Evolutionary conservation across 805 yeast species (phyloP).

Genomic region (Saccharomycopsis microspora): DNA sequence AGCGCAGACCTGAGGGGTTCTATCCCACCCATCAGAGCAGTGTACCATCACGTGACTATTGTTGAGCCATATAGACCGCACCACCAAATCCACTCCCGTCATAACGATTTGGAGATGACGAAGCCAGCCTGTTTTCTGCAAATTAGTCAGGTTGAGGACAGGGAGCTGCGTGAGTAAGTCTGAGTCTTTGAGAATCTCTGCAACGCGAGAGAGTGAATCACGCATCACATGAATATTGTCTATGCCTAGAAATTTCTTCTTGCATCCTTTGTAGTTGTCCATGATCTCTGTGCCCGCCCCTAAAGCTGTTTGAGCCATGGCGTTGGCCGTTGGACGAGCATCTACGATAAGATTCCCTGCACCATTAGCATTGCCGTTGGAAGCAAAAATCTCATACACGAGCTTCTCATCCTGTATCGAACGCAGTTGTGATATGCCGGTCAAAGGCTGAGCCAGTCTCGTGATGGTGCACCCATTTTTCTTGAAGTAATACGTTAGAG

Average conservation of each 20-base stretch:
- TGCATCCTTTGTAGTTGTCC: conserved; percentile 63
- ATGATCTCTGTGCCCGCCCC: conserved; percentile 98
- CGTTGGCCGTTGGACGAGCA: conserved; percentile 87
- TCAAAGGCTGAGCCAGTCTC: conserved; percentile 86
- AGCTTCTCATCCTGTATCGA: conserved; percentile 88
- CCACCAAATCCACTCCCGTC: conserved; percentile 65
- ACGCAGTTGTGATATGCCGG: conserved; percentile 78
- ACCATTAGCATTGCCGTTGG: conserved; percentile 27
- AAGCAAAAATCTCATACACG: conserved; percentile 58
- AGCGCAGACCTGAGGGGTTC: conserved; percentile 84
- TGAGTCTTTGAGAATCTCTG: conserved; percentile 52
- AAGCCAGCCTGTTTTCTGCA: conserved; percentile 70
- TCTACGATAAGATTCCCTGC: conserved; percentile 62
- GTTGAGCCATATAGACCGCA: conserved; percentile 73
- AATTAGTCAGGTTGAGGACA: conserved; percentile 37
- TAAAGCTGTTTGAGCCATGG: conserved; percentile 90
- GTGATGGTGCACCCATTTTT: conserved; percentile 68
- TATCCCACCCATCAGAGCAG: conserved; percentile 98
- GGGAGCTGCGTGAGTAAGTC: conserved; percentile 42
- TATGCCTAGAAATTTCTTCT: conserved; percentile 73
- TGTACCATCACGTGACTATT: conserved; percentile 78
- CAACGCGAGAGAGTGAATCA: conserved; percentile 59
- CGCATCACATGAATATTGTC: conserved; percentile 95
- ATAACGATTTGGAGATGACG: conserved; percentile 57
- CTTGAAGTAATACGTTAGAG: conserved; percentile 62